phyloP scores from a whole-genome alignment of 495 filamentous ascomycete genomes.

The Jackrogersella minutella region DNA sequence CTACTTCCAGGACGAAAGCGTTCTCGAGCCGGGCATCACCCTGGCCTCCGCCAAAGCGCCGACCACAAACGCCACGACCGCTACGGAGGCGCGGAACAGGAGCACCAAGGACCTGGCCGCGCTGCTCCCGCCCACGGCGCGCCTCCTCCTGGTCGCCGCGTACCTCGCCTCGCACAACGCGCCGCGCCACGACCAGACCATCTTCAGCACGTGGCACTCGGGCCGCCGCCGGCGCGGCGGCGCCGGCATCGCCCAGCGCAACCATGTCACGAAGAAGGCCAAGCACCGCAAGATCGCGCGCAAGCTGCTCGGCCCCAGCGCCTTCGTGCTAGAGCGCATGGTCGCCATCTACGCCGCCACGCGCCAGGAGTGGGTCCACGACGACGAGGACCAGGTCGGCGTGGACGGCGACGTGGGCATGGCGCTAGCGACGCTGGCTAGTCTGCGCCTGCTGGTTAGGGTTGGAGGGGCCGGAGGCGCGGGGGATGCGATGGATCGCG shows the following conservation, averaged over 20 bases:
- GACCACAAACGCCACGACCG: conserved; percentile 14
- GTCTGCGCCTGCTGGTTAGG: conserved; percentile 75
- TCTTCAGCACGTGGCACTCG: conserved; percentile 84
- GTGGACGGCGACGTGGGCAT: conserved; percentile 70
- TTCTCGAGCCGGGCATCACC: conserved; percentile 75
- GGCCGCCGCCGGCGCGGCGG: conserved; percentile 53
- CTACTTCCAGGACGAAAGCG: conserved; percentile 78
- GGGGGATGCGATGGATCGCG: conserved; percentile 68
- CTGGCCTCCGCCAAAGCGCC: conserved; percentile 42
- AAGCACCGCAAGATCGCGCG: conserved; percentile 75
- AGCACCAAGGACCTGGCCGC: conserved; percentile 45
- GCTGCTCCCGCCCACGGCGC: conserved; percentile 80
- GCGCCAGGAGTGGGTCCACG: conserved; percentile 69
- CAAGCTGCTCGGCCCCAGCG: conserved; percentile 74
- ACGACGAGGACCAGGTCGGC: conserved; percentile 34
- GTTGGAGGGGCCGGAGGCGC: conserved; percentile 48
- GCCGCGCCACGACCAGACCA: conserved; percentile 74
- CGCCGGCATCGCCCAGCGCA: conserved; percentile 31
- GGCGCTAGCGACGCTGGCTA: conserved; percentile 81
- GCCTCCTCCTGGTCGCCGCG: conserved; percentile 81
- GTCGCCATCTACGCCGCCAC: conserved; percentile 87
- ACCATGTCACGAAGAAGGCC: conserved; percentile 48
- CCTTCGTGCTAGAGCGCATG: conserved; percentile 87
- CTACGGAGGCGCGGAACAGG: conserved; percentile 11
- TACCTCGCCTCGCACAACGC: conserved; percentile 94